phyloP scores from a whole-genome alignment of 176 grass and related monocot genomes.

The Metroxylon sagu region DNA sequence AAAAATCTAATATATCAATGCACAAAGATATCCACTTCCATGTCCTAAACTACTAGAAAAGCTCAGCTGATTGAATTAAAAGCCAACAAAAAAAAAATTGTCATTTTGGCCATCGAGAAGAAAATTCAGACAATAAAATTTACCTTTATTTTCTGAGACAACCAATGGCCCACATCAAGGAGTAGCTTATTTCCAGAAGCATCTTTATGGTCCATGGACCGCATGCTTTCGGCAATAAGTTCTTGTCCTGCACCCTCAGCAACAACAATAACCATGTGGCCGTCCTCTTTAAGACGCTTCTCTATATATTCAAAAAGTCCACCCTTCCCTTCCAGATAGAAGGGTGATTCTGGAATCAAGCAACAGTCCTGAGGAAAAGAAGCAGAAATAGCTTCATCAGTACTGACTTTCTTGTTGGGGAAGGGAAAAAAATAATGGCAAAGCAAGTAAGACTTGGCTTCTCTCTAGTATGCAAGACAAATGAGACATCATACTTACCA shows the following conservation, averaged over 20 bases:
- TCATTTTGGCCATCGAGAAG: too few species aligned
- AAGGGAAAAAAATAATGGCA: too few species aligned
- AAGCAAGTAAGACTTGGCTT: too few species aligned
- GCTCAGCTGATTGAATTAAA: too few species aligned
- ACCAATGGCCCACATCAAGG: conserved; percentile 90
- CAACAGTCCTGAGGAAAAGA: conserved; percentile 67
- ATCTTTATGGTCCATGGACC: conserved; percentile 49
- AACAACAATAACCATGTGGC: conserved; percentile 98
- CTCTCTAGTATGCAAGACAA: too few species aligned
- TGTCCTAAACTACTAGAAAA: too few species aligned
- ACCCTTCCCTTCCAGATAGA: conserved; percentile 83
- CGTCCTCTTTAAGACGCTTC: conserved; percentile 77
- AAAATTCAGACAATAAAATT: background rate
- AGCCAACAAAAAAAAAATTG: too few species aligned
- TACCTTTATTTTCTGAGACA: conserved; percentile 96
- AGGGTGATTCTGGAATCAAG: conserved; percentile 93
- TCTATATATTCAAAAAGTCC: conserved; percentile 76
- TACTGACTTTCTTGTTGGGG: too few species aligned
- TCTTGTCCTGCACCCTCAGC: conserved; percentile 96
- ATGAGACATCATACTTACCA: conserved; percentile 48
- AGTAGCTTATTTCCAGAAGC: conserved; percentile 83
- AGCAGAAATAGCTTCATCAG: too few species aligned
- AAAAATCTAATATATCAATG: background rate
- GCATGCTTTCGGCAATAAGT: conserved; percentile 71
- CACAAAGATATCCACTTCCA: background rate